phyloP scores from a whole-genome alignment of 2,329 filamentous ascomycete genomes.

The Elsinoe arachidis region DNA sequence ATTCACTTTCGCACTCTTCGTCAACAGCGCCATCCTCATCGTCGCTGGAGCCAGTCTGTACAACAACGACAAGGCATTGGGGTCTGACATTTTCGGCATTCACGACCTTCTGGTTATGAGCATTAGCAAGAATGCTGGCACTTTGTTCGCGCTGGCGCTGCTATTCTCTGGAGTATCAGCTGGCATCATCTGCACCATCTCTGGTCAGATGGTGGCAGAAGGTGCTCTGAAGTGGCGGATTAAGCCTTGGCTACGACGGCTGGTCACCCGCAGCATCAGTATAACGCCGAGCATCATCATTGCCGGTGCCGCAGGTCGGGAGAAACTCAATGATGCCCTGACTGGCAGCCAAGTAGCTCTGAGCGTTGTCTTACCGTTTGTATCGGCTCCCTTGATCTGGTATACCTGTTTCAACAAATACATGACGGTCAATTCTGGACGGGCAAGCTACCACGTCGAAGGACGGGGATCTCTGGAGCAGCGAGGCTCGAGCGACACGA shows the following conservation, averaged over 20 bases:
- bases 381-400: slow-evolving; percentile 74
- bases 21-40: slow-evolving; percentile 36
- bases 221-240: slow-evolving; percentile 69
- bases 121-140: slow-evolving; percentile 67
- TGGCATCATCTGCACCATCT: slow-evolving; percentile 81
- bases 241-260: slow-evolving; percentile 67
- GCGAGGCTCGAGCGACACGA: not conserved
- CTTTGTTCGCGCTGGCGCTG: slow-evolving; percentile 74
- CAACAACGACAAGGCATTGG: slow-evolving; percentile 45
- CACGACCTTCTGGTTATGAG: slow-evolving; percentile 60
- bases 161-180: slow-evolving; percentile 73
- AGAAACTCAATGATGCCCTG: slow-evolving; percentile 62
- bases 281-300: slow-evolving; percentile 79
- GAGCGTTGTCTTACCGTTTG: slow-evolving; percentile 70
- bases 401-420: slow-evolving; percentile 72
- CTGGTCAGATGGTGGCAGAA: slow-evolving; percentile 82
- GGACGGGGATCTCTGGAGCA: not conserved
- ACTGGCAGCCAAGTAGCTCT: slow-evolving; percentile 71
- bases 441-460: not conserved
- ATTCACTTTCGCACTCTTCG: slow-evolving; percentile 36
- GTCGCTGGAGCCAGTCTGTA: slow-evolving; percentile 66
- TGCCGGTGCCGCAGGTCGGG: slow-evolving; percentile 64
- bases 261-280: slow-evolving; percentile 69
- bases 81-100: slow-evolving; percentile 76
- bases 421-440: slow-evolving; percentile 53